Conservation (phyloP, 805 yeast genomes). For the Pichia ethanolica region DNA sequence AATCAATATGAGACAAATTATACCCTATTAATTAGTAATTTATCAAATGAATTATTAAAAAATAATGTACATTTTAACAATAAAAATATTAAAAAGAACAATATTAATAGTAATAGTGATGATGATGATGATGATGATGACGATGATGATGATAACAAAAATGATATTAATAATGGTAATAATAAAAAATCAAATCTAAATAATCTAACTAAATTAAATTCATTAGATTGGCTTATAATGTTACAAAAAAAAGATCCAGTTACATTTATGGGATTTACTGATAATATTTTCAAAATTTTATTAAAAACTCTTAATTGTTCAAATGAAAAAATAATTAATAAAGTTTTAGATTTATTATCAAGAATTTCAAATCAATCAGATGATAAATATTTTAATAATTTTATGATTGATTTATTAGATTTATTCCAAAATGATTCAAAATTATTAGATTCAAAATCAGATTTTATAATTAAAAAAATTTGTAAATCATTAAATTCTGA, state of each 20-base stretch:
- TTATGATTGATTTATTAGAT: constrained; percentile 62
- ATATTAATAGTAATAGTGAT: background rate
- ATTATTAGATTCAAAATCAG: constrained; percentile 64
- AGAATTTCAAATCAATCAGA: constrained; percentile 65
- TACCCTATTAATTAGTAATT: constrained; percentile 57
- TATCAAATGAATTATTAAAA: constrained; percentile 57
- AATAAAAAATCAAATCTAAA: background rate
- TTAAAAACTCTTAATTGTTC: constrained; percentile 64
- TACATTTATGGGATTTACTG: constrained; percentile 46
- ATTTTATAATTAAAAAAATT: constrained; percentile 74
- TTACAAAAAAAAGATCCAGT: constrained; percentile 64
- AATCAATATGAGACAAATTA: constrained; percentile 34
- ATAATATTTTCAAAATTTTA: constrained; percentile 66
- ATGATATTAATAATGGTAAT: constrained; percentile 34
- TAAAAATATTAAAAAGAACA: constrained; percentile 37
- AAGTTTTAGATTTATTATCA: constrained; percentile 64
- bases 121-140: background rate
- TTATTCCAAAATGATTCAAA: constrained; percentile 66
- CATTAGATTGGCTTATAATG: constrained; percentile 84
- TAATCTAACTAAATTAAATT: constrained; percentile 63
- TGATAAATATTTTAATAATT: constrained; percentile 67
- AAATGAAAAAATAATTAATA: constrained; percentile 68
- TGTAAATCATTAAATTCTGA: constrained; percentile 79
- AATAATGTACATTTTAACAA: background rate
- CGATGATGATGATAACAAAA: background rate